Evolutionary conservation across 192 early-diverging fungal species (phyloP).

Genomic region (Neocallimastix lanati): DNA sequence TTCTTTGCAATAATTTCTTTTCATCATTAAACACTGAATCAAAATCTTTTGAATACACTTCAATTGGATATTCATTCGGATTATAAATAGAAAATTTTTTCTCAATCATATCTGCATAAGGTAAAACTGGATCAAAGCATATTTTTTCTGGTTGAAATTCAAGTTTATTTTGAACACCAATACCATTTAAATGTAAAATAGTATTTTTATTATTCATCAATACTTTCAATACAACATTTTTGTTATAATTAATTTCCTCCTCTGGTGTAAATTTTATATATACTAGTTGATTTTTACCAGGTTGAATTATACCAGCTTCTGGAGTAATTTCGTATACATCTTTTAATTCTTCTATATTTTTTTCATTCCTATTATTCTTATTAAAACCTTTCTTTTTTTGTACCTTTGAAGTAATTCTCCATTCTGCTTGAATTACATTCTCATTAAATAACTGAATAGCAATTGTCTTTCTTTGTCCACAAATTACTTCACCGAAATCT

Average conservation of each 20-base stretch:
- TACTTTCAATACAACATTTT: slow-evolving; percentile 19
- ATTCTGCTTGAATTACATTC: slow-evolving; percentile 25
- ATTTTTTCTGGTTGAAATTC: slow-evolving; percentile 25
- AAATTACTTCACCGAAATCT: slow-evolving; percentile 32
- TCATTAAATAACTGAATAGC: slow-evolving; percentile 21
- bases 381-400: not conserved
- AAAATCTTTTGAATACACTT: slow-evolving; percentile 31
- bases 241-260: slow-evolving; percentile 23
- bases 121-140: slow-evolving; percentile 23
- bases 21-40: slow-evolving; percentile 32
- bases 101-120: slow-evolving; percentile 24
- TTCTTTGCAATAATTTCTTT: slow-evolving; percentile 18
- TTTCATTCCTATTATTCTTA: slow-evolving; percentile 1
- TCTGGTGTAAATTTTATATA: slow-evolving; percentile 17
- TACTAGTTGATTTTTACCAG: slow-evolving; percentile 19
- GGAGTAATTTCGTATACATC: slow-evolving; percentile 11
- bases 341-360: not conserved
- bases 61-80: slow-evolving; percentile 22
- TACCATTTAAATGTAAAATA: slow-evolving; percentile 14
- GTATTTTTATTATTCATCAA: slow-evolving; percentile 19
- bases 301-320: slow-evolving; percentile 15
- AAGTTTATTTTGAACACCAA: slow-evolving; percentile 15
- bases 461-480: slow-evolving; percentile 23
- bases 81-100: slow-evolving; percentile 20
- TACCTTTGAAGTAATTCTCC: slow-evolving; percentile 7